Percentiles rank a stretch among this genome's conserved stretches.
Evolutionary conservation across 768 basidiomycete species (phyloP).

Genomic region (Pleurotus citrinopileatus): DNA sequence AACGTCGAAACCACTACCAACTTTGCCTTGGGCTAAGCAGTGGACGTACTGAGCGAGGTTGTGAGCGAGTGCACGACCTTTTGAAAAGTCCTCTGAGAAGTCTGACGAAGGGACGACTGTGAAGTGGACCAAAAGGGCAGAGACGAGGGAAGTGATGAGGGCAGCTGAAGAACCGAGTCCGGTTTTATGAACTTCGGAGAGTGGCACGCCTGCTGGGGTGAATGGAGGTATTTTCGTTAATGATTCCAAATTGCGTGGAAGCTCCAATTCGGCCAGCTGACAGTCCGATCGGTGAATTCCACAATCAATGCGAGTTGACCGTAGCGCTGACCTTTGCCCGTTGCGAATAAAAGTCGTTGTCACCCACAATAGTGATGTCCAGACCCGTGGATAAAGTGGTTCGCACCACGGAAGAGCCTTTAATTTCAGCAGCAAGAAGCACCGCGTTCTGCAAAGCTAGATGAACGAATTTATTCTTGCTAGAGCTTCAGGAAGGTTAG

Average conservation of each 20-base stretch:
- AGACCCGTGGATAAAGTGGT: slow-evolving; percentile 51
- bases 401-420: slow-evolving; percentile 39
- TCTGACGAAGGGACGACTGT: slow-evolving; percentile 52
- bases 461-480: slow-evolving; percentile 90
- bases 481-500: slow-evolving; percentile 27
- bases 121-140: slow-evolving; percentile 79
- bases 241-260: slow-evolving; percentile 63
- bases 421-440: slow-evolving; percentile 60
- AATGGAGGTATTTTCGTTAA: slow-evolving; percentile 77
- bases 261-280: slow-evolving; percentile 61
- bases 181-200: slow-evolving; percentile 93
- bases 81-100: slow-evolving; percentile 39
- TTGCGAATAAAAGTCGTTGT: slow-evolving; percentile 99
- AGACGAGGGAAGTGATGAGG: slow-evolving; percentile 91
- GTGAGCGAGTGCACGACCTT: slow-evolving; percentile 69
- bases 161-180: slow-evolving; percentile 97
- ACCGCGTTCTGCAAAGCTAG: slow-evolving; percentile 82
- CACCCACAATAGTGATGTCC: slow-evolving; percentile 81
- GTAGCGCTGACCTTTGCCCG: slow-evolving; percentile 61
- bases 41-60: slow-evolving; percentile 94
- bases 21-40: slow-evolving; percentile 95
- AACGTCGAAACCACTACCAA: slow-evolving; percentile 97
- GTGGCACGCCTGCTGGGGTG: slow-evolving; percentile 58
- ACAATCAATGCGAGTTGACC: background rate
- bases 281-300: slow-evolving; percentile 6